phyloP scores from a whole-genome alignment of 192 early-diverging fungal species.

The Linnemannia zychae region DNA sequence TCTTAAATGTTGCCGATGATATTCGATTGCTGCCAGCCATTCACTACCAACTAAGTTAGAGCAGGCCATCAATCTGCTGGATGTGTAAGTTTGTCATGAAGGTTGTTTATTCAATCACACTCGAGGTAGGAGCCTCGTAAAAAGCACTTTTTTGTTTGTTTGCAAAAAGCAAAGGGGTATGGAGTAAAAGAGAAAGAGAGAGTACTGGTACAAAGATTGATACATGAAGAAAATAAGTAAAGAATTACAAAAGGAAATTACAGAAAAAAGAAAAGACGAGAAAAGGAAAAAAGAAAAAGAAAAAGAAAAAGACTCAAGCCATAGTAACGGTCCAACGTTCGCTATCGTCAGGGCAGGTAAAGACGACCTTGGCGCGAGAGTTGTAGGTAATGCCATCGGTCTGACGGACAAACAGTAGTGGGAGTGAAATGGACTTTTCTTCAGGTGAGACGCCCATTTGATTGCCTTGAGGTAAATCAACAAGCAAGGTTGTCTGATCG shows the following conservation, averaged over 20 bases:
- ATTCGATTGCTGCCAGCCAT: no score
- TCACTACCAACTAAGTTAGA: no score
- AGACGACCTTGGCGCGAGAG: constrained; percentile 48
- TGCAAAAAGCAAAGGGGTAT: constrained; percentile 6
- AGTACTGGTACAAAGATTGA: constrained; percentile 2
- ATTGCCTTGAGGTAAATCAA: constrained; percentile 34
- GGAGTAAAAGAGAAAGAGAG: background rate
- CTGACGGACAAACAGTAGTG: constrained; percentile 44
- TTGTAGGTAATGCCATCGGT: constrained; percentile 49
- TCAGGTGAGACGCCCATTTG: constrained; percentile 25
- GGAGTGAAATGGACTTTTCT: constrained; percentile 28
- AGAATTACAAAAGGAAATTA: constrained; percentile 1
- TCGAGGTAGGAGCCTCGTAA: no score
- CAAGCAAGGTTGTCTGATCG: constrained; percentile 43
- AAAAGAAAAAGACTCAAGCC: constrained; percentile 14
- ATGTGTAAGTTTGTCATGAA: no score
- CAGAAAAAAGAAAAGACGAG: background rate
- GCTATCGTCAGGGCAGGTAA: constrained; percentile 31
- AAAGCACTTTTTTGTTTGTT: background rate
- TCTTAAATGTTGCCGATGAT: no score
- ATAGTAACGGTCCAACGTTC: constrained; percentile 49
- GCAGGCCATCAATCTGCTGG: no score
- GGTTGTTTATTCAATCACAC: no score
- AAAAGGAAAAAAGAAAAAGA: constrained; percentile 8
- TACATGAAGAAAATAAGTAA: background rate